Base-by-base conservation (phyloP, 2,329 filamentous ascomycete genomes). In the Pseudopithomyces maydicus region DNA sequence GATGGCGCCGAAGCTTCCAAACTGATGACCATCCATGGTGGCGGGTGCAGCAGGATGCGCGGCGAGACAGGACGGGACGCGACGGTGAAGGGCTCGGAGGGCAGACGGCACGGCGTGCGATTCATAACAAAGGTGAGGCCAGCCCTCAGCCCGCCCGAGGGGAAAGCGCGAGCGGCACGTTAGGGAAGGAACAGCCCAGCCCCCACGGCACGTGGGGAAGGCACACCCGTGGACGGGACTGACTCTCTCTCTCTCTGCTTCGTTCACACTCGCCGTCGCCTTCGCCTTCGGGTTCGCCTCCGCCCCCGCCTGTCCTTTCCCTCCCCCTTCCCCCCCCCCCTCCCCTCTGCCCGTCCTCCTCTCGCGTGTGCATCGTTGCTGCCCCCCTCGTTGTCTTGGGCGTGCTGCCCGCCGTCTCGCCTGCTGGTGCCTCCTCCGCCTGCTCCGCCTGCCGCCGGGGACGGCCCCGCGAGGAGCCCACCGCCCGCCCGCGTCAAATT, bases 31-130 rank as follows among this genome's bases (percentile, higher is more conserved):
- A 65, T 62, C 66, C 68, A 70, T 65, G 63, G 61, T 56, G 63
- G 58, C 63, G 56, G 64, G 59, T 65, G 53, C 54, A 63, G 65
- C 62, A 58, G 66, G 58, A 62, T 56, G 66, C 64, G 59, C 70
- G 69, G 66, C 60, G 64, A 67, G 53, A 52, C 59, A 64, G 70
- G 70, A 68, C 61, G 54, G 50, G 55, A 58, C 69, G 26, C 26
- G 26, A 29, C 26, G 26, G 26, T 29, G 26, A 29, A 29, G 26
- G 26, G 26, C 26, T 29, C 26, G 26, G 69, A 72, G 57, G 50
- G 63, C 65, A 12, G 6, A 14, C 36, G 26, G 26, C 26, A 29
- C 26, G 26, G 26, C 26, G 5, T 29, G 26, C 26, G 26, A 29
- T 29, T 29, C 26, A 29, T 29, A 29, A 4, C 4, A 29, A 29